phyloP scores from a whole-genome alignment of 2,329 filamentous ascomycete species.

The Penicillium concentricum region DNA sequence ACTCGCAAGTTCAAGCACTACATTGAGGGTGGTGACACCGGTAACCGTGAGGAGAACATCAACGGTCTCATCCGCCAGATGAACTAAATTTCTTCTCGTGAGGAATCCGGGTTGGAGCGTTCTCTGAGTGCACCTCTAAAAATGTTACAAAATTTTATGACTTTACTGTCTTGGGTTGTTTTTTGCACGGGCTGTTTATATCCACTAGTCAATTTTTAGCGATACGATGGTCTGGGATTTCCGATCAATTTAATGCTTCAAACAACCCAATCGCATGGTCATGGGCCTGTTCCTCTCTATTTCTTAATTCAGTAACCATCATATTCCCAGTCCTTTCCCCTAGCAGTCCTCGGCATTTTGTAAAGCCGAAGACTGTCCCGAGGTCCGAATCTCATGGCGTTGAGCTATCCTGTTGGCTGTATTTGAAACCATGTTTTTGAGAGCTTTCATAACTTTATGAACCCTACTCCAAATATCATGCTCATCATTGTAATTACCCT shows the following conservation, averaged over 20 bases:
- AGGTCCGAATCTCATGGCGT: background rate
- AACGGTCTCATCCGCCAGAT: slow-evolving; percentile 95
- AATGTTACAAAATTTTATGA: slow-evolving; percentile 21
- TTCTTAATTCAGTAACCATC: background rate
- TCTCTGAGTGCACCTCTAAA: slow-evolving; percentile 11
- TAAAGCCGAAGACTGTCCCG: background rate
- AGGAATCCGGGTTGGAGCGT: slow-evolving; percentile 2
- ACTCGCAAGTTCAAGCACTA: slow-evolving; percentile 98
- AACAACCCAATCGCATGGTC: slow-evolving; percentile 31
- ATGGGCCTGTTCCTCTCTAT: background rate
- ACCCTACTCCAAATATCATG: too few relatives aligned
- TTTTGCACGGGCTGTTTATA: slow-evolving; percentile 32
- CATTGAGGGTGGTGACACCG: slow-evolving; percentile 96
- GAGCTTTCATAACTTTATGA: background rate
- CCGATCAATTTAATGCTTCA: slow-evolving; percentile 38
- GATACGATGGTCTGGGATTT: slow-evolving; percentile 35
- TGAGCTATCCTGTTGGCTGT: background rate
- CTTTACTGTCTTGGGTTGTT: slow-evolving; percentile 34
- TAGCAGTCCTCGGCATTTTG: background rate
- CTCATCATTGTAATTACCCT: background rate
- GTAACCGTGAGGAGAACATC: slow-evolving; percentile 98
- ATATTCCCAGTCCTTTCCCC: too few relatives aligned
- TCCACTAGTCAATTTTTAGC: slow-evolving; percentile 29
- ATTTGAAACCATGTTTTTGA: background rate
- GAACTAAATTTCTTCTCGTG: slow-evolving; percentile 66